Evolutionary conservation across 208 protist genomes (phyloP).

Genomic region (Herpetomonas muscarum): DNA sequence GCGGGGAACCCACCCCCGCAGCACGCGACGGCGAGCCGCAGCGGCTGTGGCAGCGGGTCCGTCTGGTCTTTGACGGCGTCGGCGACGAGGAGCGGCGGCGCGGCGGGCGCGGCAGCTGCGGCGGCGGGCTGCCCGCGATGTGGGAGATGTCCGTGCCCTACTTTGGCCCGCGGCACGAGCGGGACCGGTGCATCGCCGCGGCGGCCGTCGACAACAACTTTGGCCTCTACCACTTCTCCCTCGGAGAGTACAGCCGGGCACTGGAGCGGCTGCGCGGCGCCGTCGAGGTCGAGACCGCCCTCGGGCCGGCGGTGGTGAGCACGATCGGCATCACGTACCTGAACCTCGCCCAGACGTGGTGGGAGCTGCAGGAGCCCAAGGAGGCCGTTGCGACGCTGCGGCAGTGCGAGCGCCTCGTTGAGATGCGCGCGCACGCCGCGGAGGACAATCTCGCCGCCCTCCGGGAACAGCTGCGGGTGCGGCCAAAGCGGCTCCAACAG

Average conservation of each 20-base stretch:
- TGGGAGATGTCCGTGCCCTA: constrained; percentile 52
- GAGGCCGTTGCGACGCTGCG: constrained; percentile 33
- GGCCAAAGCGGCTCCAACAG: background rate
- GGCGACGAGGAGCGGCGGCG: background rate
- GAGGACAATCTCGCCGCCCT: constrained; percentile 20
- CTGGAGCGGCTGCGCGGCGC: constrained; percentile 34
- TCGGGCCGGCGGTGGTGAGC: constrained; percentile 17
- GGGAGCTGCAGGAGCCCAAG: constrained; percentile 23
- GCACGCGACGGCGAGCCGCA: background rate
- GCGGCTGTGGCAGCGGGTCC: background rate
- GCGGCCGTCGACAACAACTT: constrained; percentile 72
- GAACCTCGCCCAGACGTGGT: constrained; percentile 67
- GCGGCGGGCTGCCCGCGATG: background rate
- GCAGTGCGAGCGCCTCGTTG: constrained; percentile 51
- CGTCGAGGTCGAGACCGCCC: constrained; percentile 49
- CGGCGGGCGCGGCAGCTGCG: background rate
- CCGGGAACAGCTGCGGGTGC: constrained; percentile 13
- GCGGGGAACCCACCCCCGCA: background rate
- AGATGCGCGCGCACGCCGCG: constrained; percentile 35
- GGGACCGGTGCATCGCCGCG: constrained; percentile 25
- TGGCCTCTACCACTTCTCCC: constrained; percentile 80
- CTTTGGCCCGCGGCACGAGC: constrained; percentile 44
- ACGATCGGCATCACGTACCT: constrained; percentile 79
- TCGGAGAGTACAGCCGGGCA: constrained; percentile 67
- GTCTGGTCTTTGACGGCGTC: background rate